These are phyloP conservation scores for Euphrasia arctica DNA, from an alignment of 305 asterid species.

Conservation along the genomic window DNA sequence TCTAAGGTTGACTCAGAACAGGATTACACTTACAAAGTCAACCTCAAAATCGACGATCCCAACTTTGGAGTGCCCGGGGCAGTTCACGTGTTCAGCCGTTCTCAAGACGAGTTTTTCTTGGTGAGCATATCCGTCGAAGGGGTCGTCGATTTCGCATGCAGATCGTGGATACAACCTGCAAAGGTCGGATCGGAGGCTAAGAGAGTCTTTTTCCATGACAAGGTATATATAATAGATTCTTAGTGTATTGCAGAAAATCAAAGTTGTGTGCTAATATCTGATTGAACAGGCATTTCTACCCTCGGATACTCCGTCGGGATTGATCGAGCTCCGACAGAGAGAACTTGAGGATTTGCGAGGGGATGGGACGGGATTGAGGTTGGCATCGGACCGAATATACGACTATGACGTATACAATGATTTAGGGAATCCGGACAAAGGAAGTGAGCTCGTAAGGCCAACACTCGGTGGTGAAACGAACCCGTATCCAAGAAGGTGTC, in stretches of 20 bases:
- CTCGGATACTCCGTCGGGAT: slow-evolving; percentile 45
- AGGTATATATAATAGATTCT: slow-evolving; percentile 31
- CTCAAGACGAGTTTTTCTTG: slow-evolving; percentile 49
- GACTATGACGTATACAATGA: slow-evolving; percentile 55
- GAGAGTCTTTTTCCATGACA: slow-evolving; percentile 49
- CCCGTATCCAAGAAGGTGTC: slow-evolving; percentile 60
- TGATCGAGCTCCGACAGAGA: slow-evolving; percentile 38
- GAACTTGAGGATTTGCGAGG: slow-evolving; percentile 51
- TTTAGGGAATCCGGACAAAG: slow-evolving; percentile 55
- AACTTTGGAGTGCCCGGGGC: slow-evolving; percentile 54
- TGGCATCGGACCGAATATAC: slow-evolving; percentile 46
- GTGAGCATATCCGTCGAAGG: slow-evolving; percentile 47
- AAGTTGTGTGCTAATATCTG: not conserved
- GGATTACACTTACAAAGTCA: slow-evolving; percentile 41
- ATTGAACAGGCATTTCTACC: slow-evolving; percentile 52
- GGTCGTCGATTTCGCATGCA: slow-evolving; percentile 47
- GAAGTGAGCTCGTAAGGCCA: slow-evolving; percentile 47
- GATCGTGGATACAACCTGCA: slow-evolving; percentile 52
- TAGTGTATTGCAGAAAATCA: too few relatives aligned
- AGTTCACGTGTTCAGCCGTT: slow-evolving; percentile 37
- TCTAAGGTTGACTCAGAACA: slow-evolving; percentile 31
- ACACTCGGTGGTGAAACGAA: slow-evolving; percentile 41
- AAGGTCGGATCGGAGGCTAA: slow-evolving; percentile 34
- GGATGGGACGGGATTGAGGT: slow-evolving; percentile 44
- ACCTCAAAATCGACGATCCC: slow-evolving; percentile 34